Evolutionary conservation across 257 asterid genomes (phyloP).

Genomic region (Fraxinus quadrangulata): DNA sequence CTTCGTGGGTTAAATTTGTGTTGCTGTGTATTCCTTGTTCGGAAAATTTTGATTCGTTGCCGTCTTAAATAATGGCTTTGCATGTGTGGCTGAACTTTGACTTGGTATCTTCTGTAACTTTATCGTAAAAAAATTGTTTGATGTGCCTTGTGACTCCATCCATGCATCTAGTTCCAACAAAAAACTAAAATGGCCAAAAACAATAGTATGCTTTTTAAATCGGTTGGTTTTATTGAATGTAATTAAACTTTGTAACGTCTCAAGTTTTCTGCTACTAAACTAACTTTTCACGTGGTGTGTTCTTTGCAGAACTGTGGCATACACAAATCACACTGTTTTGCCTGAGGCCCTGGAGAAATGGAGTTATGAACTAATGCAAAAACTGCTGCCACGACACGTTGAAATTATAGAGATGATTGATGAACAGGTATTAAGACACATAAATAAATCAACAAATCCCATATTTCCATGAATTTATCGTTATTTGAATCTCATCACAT

Average conservation of each 20-base stretch:
- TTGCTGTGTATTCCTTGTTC: not conserved
- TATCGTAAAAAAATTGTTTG: not conserved
- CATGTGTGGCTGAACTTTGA: not conserved
- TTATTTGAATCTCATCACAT: conserved; percentile 28
- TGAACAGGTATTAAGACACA: conserved; percentile 55
- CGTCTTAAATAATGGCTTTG: not conserved
- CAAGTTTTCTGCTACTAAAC: conserved; percentile 25
- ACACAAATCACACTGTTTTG: conserved; percentile 86
- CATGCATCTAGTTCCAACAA: not conserved
- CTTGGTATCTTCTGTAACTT: not conserved
- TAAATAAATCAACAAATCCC: conserved; percentile 16
- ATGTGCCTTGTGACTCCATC: not conserved
- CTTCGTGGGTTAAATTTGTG: not conserved
- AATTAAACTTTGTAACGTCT: conserved; percentile 8
- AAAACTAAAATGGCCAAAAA: not conserved
- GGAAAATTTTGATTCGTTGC: not conserved
- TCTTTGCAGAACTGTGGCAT: conserved; percentile 76
- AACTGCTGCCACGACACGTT: conserved; percentile 80
- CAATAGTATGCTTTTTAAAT: not conserved
- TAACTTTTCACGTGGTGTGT: conserved; percentile 29
- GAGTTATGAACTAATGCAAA: conserved; percentile 78
- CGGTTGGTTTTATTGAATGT: conserved; percentile 8
- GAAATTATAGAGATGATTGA: conserved; percentile 83
- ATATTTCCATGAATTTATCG: conserved; percentile 19
- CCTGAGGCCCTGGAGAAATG: conserved; percentile 95